Conservation (phyloP, 148 eudicot species). For the Rhododendron molle region DNA sequence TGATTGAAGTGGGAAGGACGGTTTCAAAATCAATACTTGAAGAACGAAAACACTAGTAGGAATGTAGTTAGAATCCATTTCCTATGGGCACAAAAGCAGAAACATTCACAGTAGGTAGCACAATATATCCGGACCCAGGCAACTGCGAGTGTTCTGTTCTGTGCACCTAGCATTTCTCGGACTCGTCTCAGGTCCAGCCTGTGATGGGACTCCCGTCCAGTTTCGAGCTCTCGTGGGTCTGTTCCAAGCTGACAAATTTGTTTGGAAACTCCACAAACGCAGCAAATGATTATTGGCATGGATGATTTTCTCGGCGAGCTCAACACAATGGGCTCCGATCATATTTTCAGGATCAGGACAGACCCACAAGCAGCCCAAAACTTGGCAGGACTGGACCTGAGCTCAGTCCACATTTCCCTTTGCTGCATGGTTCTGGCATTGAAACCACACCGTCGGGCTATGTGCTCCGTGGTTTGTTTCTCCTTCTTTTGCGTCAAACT, state of each 20-base stretch:
- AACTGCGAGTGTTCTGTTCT: background rate
- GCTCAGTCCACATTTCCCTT: background rate
- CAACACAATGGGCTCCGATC: background rate
- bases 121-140: background rate
- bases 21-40: background rate
- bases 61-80: background rate
- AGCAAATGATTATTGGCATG: background rate
- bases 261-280: background rate
- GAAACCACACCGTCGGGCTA: background rate
- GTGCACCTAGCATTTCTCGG: background rate
- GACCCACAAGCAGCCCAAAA: background rate
- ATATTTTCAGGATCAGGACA: background rate
- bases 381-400: background rate
- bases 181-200: background rate
- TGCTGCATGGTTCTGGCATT: background rate
- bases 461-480: background rate
- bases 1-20: background rate
- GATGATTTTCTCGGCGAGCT: background rate
- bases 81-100: background rate
- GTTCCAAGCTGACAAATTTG: background rate
- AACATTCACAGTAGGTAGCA: background rate
- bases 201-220: background rate
- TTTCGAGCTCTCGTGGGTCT: background rate
- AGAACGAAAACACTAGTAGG: background rate
- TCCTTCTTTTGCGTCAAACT: background rate